phyloP scores from a whole-genome alignment of 2,329 filamentous ascomycete species.

The Coniochaeta pulveracea region DNA sequence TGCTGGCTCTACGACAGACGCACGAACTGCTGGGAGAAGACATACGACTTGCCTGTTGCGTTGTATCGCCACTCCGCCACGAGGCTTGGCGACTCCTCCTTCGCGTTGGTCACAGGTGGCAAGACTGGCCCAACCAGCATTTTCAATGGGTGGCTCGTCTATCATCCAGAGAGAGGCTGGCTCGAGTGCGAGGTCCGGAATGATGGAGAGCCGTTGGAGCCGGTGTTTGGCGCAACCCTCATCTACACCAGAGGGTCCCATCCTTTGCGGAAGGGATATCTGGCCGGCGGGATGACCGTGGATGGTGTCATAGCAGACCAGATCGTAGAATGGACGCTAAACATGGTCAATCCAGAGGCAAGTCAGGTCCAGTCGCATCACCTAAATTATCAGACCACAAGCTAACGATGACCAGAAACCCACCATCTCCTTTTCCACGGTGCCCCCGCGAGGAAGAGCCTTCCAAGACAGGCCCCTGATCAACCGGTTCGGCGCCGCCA shows the following conservation, averaged over 20 bases:
- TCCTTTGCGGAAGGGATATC: slow-evolving; percentile 43
- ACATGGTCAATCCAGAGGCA: slow-evolving; percentile 25
- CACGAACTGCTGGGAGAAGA: slow-evolving; percentile 45
- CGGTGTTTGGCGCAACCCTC: slow-evolving; percentile 32
- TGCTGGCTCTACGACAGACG: slow-evolving; percentile 62
- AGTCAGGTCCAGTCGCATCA: slow-evolving; percentile 9
- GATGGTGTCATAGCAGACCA: slow-evolving; percentile 53
- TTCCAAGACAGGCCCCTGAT: slow-evolving; percentile 8
- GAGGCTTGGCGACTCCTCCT: slow-evolving; percentile 32
- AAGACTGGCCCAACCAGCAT: slow-evolving; percentile 37
- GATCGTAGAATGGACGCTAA: slow-evolving; percentile 53
- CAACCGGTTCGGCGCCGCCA: slow-evolving; percentile 31
- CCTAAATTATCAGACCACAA: neutral
- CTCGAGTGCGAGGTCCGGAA: slow-evolving; percentile 13
- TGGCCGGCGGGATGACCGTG: slow-evolving; percentile 60
- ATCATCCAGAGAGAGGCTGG: slow-evolving; percentile 35
- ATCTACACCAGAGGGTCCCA: slow-evolving; percentile 11
- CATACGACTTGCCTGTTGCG: slow-evolving; percentile 54
- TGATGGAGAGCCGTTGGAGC: slow-evolving; percentile 19
- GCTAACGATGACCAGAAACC: slow-evolving; percentile 11
- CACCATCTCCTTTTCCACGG: slow-evolving; percentile 11
- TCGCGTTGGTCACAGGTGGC: slow-evolving; percentile 51
- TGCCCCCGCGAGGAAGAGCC: slow-evolving; percentile 7
- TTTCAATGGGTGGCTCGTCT: slow-evolving; percentile 43
- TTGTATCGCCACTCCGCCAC: slow-evolving; percentile 66